Conservation (phyloP, 116 monocot species). For the Trichopus zeylanicus region DNA sequence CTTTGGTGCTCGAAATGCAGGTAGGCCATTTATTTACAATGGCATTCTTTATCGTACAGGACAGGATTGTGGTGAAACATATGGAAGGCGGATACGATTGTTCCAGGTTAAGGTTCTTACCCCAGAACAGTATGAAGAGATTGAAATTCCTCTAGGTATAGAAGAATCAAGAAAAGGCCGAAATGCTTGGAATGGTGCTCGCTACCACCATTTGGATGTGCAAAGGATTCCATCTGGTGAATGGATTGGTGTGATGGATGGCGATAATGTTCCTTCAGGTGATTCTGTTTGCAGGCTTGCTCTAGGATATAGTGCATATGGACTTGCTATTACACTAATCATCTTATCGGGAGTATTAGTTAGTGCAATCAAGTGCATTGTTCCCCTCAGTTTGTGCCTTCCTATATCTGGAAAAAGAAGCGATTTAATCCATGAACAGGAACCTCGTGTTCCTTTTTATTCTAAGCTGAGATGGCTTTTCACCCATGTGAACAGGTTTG, state of each 20-base stretch:
- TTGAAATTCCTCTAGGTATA: constrained; percentile 52
- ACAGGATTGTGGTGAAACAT: constrained; percentile 70
- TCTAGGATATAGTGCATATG: constrained; percentile 46
- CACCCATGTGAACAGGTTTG: constrained; percentile 23
- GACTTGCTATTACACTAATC: constrained; percentile 22
- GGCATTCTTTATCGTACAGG: constrained; percentile 62
- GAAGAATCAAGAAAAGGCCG: constrained; percentile 58
- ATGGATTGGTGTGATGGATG: constrained; percentile 86
- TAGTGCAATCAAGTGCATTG: constrained; percentile 44
- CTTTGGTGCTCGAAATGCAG: constrained; percentile 84
- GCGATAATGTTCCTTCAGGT: constrained; percentile 81
- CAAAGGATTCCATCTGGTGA: constrained; percentile 53
- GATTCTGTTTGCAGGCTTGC: constrained; percentile 40
- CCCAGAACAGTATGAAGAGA: constrained; percentile 52
- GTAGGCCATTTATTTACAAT: constrained; percentile 70
- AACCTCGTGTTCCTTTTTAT: constrained; percentile 11
- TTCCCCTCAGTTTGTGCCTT: constrained; percentile 33
- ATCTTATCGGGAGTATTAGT: constrained; percentile 36
- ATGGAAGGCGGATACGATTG: constrained; percentile 45
- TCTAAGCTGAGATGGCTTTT: constrained; percentile 33
- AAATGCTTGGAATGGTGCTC: constrained; percentile 81
- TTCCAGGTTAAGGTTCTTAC: constrained; percentile 68
- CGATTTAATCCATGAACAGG: constrained; percentile 12
- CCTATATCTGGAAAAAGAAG: constrained; percentile 42
- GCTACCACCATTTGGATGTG: constrained; percentile 83